These are phyloP conservation scores for Cucurbita argyrosperma DNA, from an alignment of 306 rosid species.

Conservation along the genomic window DNA sequence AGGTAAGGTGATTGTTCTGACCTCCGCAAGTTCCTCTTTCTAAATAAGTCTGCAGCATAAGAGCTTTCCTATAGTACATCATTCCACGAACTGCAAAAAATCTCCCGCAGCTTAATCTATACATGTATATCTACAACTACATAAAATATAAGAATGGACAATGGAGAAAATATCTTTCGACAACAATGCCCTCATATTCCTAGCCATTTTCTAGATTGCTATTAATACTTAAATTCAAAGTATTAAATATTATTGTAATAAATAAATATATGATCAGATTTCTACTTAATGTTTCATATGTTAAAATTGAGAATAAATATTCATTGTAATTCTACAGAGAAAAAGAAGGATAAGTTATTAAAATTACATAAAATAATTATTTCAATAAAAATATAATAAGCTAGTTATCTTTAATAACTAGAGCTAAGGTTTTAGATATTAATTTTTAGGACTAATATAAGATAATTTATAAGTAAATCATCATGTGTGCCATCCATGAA, in stretches of 20 bases:
- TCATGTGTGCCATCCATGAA: neutral
- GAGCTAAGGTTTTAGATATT: neutral
- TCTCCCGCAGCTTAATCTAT: neutral
- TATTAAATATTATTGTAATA: neutral
- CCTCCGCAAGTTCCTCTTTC: slow-evolving; percentile 57
- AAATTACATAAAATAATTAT: neutral
- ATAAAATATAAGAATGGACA: neutral
- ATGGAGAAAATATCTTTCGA: neutral
- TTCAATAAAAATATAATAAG: neutral
- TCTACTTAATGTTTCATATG: no score
- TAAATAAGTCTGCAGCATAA: slow-evolving; percentile 86
- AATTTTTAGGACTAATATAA: no score
- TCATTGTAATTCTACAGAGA: neutral
- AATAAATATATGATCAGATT: neutral
- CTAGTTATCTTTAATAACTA: neutral
- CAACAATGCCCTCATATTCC: neutral
- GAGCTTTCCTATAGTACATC: slow-evolving; percentile 97
- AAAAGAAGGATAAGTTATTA: neutral
- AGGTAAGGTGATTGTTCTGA: slow-evolving; percentile 14
- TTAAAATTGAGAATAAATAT: neutral
- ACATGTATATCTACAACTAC: neutral
- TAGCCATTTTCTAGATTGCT: neutral
- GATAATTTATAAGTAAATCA: no score
- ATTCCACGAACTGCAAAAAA: slow-evolving; percentile 74
- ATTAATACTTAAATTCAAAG: neutral